Evolutionary conservation across 2,329 filamentous ascomycete species (phyloP), one percentile per base, ranked within the genome.

Genomic region (Arachnopeziza araneosa): DNA sequence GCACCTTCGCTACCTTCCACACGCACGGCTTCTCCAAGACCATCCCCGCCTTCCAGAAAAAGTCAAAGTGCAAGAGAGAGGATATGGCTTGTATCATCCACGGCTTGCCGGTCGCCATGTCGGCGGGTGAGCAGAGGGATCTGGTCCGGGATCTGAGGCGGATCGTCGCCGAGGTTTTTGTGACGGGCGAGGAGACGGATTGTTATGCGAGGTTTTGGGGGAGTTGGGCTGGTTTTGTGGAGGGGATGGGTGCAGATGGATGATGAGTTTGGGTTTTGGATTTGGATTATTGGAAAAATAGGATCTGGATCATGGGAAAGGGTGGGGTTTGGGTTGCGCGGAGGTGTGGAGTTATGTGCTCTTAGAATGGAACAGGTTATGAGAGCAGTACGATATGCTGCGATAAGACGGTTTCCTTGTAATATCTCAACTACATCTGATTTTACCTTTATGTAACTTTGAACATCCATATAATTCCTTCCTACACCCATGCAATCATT

Each of bases 131-230:
- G 21, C 51, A 60, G 50, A 60, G 26, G 26, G 4, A 21, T 9
- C 19, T 77, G 17, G 71, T 76, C 10, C 70, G 72, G 63, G 65
- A 73, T 32, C 67, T 71, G 36, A 71, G 74, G 50, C 65, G 66
- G 30, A 68, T 74, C 6, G 74, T 73, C 12, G 74, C 75, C 30
- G 73, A 73, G 60, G 60, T 77, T 24, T 77, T 75, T 62, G 68
- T 77, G 60, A 77, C 75, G 7, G 73, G 76, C 55, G 67, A 75
- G 55, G 68, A 62, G 51, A 67, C 66, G 12, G 68, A 76, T 62
- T 76, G 76, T 64, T 77, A 77, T 64, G 70, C 75, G 36, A 71
- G 69, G 50, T 77, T 77, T 65, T 74, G 74, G 50, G 50, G 55
- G 12, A 66, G 67, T 50, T 77, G 75, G 75, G 56, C 56, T 14